A percentile compares a stretch with the other conserved stretches of the same genome.
phyloP scores from a whole-genome alignment of 148 eudicot species.

The Vaccinium darrowii region DNA sequence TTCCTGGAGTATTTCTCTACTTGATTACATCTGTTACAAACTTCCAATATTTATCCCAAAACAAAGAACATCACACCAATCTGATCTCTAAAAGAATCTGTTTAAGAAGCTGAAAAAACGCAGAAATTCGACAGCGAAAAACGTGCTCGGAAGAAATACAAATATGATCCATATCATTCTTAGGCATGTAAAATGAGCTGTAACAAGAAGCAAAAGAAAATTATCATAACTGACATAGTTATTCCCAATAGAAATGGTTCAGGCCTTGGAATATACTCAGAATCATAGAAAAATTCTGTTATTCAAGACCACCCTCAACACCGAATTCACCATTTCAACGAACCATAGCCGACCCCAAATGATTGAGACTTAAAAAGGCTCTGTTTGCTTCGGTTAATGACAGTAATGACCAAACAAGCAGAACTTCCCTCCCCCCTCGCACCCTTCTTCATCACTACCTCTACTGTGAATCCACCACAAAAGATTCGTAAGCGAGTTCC shows the following conservation, averaged over 20 bases:
- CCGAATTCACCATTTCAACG: constrained; percentile 18
- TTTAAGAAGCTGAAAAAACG: neutral
- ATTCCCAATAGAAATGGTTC: neutral
- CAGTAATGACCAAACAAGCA: constrained; percentile 63
- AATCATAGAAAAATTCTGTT: neutral
- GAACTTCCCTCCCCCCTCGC: constrained; percentile 30
- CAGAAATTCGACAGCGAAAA: neutral
- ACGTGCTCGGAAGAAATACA: neutral
- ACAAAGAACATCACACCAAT: neutral
- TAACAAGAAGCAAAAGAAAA: neutral
- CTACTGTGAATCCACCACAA: constrained; percentile 90
- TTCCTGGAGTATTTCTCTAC: no score
- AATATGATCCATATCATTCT: neutral
- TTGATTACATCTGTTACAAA: no score
- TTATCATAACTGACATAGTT: neutral
- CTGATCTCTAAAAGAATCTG: neutral
- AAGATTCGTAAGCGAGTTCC: constrained; percentile 71
- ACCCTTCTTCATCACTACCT: constrained; percentile 42
- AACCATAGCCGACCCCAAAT: no score
- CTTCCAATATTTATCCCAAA: no score
- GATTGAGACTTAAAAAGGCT: no score
- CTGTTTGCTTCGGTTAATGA: no score
- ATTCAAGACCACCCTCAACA: neutral
- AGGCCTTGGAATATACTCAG: neutral
- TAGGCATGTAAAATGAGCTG: neutral